A percentile compares a stretch with the other conserved stretches of the same genome.
Conservation (phyloP, 345 rosid species). For the Bruguiera parviflora region DNA sequence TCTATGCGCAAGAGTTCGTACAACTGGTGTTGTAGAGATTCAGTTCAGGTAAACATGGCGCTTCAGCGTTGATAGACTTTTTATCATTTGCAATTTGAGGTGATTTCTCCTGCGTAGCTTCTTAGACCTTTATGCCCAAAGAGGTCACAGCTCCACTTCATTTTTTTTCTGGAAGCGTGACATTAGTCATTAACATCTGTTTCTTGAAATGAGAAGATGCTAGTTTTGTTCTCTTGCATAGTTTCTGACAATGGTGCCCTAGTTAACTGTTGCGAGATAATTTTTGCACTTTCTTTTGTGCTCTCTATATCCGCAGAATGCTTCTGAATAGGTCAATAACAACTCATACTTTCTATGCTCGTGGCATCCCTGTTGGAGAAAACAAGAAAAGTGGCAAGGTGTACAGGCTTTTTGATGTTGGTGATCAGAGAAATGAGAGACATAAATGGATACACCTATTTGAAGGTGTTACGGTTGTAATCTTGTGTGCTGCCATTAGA, state of each 20-base stretch:
- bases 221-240: too few relatives aligned
- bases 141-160: not conserved
- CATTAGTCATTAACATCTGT: not conserved
- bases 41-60: conserved; percentile 76
- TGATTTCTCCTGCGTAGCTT: not conserved
- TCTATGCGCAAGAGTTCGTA: conserved; percentile 93
- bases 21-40: conserved; percentile 94
- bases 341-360: conserved; percentile 16
- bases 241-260: too few relatives aligned
- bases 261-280: too few relatives aligned
- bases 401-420: conserved; percentile 93
- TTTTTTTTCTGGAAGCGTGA: not conserved
- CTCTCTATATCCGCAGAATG: not conserved
- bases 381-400: conserved; percentile 97
- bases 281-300: not conserved
- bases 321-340: not conserved
- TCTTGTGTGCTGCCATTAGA: conserved; percentile 96
- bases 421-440: conserved; percentile 97
- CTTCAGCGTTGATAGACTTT: not conserved
- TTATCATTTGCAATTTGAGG: not conserved
- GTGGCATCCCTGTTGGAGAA: conserved; percentile 89
- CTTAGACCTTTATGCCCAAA: too few relatives aligned
- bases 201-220: not conserved
- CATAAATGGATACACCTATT: conserved; percentile 99
- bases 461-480: conserved; percentile 98